Evolutionary conservation across 2,329 filamentous ascomycete species (phyloP).

Genomic region (Alternaria brassicae): DNA sequence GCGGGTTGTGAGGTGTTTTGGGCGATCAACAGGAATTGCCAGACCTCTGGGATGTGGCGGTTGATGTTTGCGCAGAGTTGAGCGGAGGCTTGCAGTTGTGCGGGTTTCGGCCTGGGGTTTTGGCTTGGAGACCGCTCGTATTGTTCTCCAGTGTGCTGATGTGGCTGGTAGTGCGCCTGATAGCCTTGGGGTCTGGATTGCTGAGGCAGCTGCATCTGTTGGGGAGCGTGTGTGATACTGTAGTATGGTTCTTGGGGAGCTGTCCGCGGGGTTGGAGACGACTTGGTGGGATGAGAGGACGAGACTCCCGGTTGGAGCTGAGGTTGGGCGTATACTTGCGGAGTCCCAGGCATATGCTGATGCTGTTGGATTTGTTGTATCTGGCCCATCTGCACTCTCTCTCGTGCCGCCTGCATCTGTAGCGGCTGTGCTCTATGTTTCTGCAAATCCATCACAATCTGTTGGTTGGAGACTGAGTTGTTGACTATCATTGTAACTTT

Average conservation of each 20-base stretch:
- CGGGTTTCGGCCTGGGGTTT: background rate
- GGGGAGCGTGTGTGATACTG: background rate
- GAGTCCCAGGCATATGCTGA: background rate
- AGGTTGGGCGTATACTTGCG: background rate
- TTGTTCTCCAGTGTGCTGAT: background rate
- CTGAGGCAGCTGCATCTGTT: background rate
- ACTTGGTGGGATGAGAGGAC: background rate
- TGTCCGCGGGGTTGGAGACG: background rate
- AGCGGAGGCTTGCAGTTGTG: background rate
- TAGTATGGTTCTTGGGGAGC: background rate
- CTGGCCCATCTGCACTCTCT: background rate
- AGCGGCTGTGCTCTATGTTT: background rate
- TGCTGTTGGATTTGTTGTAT: background rate
- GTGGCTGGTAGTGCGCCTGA: background rate
- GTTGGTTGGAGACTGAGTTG: background rate
- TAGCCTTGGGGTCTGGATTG: background rate
- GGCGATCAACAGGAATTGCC: background rate
- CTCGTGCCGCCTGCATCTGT: background rate
- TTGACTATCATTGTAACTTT: background rate
- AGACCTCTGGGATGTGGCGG: background rate
- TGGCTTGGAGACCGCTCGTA: background rate
- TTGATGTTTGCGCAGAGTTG: constrained; percentile 6
- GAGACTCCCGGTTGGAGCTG: background rate
- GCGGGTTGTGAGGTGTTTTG: background rate
- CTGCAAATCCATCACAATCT: background rate